Evolutionary conservation across 176 grass and related monocot genomes (phyloP), one percentile per base, ranked within the genome.

Genomic region (Triticum timopheevii): DNA sequence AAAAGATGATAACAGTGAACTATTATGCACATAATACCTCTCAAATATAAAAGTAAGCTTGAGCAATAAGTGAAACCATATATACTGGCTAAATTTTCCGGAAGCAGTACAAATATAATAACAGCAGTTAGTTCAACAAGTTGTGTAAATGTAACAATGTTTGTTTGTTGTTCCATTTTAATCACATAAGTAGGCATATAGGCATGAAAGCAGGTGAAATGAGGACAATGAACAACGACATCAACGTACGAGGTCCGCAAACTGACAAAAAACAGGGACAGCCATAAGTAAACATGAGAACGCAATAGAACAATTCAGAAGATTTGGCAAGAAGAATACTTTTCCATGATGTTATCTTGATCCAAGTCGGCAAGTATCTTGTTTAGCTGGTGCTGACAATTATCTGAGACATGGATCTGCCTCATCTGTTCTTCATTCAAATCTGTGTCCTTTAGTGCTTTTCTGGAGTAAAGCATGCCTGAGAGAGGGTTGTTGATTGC

Each of bases 401-500:
- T 90, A 22, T 95, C 83, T 27, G 75, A 85, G 2, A 92, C 90
- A 58, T 61, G 54, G 30, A 98, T 68, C 68, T 94, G 76, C 61
- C 80, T 91, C 82, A 78, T 92, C 84, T 98, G 96, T 80, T 98
- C 92, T 82, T 91, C 88, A 40, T 78, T 86, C 87, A 98, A 72
- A 78, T 80, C 90, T 27, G 92, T 93, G 70, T 35, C 80, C 84
- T 94, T 91, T 25, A 98, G 65, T 24, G 87, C 52, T 83, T 92
- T 92, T 80, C 88, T 92, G 50, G 86, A 91, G 52, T 94, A 94
- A 52, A 93, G 73, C 76, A 98, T 96, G 81, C 96, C 93, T 16
- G 93, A 96, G 66, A 98, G 94, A 36, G 96, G 96, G 80, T 94
- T 96, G 61, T 78, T 88, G 80, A 93, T 95, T 85, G 94, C 93